phyloP scores from a whole-genome alignment of 1,284 basidiomycete species.

The Boletus calvinii region DNA sequence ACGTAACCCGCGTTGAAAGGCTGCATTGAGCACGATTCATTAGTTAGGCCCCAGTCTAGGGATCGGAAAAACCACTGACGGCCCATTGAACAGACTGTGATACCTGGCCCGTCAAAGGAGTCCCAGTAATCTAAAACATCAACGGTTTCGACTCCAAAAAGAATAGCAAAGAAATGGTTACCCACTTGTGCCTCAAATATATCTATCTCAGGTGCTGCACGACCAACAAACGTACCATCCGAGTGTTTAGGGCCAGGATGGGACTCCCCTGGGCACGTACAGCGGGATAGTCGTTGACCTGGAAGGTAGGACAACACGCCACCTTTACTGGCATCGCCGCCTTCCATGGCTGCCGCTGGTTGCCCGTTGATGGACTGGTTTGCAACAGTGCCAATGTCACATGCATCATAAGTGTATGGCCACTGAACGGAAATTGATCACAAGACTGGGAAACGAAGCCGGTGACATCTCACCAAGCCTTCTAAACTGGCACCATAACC shows the following conservation, averaged over 20 bases:
- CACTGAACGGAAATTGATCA: slow-evolving; percentile 32
- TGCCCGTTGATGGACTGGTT: slow-evolving; percentile 47
- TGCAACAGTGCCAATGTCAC: slow-evolving; percentile 58
- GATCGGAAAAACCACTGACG: slow-evolving; percentile 39
- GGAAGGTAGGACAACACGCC: slow-evolving; percentile 49
- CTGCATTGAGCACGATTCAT: slow-evolving; percentile 26
- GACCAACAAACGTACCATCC: slow-evolving; percentile 57
- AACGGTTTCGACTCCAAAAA: slow-evolving; percentile 2
- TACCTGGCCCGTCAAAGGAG: slow-evolving; percentile 47
- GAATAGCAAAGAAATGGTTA: not conserved
- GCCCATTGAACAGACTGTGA: slow-evolving; percentile 70
- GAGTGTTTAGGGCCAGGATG: slow-evolving; percentile 59
- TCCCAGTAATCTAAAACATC: slow-evolving; percentile 40
- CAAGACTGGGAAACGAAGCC: not conserved
- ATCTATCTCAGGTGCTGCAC: slow-evolving; percentile 54
- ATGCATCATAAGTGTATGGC: slow-evolving; percentile 48
- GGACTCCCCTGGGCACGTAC: slow-evolving; percentile 53
- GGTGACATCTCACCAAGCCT: slow-evolving; percentile 33
- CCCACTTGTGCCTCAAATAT: slow-evolving; percentile 43
- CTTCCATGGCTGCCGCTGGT: slow-evolving; percentile 39
- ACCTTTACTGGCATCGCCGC: slow-evolving; percentile 37
- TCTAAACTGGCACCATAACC: slow-evolving; percentile 46
- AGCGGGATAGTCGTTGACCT: slow-evolving; percentile 50
- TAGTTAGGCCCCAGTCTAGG: not conserved
- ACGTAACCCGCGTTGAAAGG: slow-evolving; percentile 47